Conservation (phyloP, 176 grass and related monocot genomes). For the Lolium rigidum region DNA sequence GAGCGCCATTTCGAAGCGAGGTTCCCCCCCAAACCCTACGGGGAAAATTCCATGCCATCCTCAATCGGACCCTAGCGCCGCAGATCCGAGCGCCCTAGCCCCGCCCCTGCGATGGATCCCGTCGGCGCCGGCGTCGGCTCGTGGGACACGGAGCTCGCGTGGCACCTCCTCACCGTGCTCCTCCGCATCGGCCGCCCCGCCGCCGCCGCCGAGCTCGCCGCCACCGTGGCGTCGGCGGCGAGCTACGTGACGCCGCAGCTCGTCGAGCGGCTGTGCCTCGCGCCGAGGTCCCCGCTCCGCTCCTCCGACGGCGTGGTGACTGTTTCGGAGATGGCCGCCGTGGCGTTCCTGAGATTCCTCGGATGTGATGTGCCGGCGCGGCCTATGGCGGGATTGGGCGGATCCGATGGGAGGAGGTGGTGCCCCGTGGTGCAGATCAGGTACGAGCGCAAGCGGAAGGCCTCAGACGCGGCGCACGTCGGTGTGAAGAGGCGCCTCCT, state of each 20-base stretch:
- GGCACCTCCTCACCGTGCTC: slow-evolving; percentile 82
- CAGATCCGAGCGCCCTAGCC: slow-evolving; percentile 39
- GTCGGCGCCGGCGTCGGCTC: not conserved
- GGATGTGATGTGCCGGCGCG: slow-evolving; percentile 27
- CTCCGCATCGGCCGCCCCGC: slow-evolving; percentile 69
- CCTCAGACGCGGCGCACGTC: slow-evolving; percentile 14
- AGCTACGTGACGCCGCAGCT: slow-evolving; percentile 7
- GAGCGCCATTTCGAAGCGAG: not conserved
- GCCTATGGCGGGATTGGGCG: slow-evolving; percentile 21
- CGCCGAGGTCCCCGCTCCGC: slow-evolving; percentile 61
- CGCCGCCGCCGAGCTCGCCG: slow-evolving; percentile 45
- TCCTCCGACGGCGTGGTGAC: slow-evolving; percentile 48
- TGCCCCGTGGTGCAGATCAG: not conserved
- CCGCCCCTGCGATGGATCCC: slow-evolving; percentile 37
- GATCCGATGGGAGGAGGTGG: slow-evolving; percentile 25
- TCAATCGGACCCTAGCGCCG: slow-evolving; percentile 6
- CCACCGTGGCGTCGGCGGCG: not conserved
- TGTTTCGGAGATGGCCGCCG: slow-evolving; percentile 43
- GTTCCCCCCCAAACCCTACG: slow-evolving; percentile 23
- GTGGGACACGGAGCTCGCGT: slow-evolving; percentile 62
- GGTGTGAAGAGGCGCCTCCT: slow-evolving; percentile 55
- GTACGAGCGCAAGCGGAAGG: slow-evolving; percentile 77
- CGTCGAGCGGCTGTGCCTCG: slow-evolving; percentile 55
- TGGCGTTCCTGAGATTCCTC: slow-evolving; percentile 46
- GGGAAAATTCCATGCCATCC: slow-evolving; percentile 16